phyloP scores from a whole-genome alignment of 441 rosid genomes.

The Macaranga tanarius region DNA sequence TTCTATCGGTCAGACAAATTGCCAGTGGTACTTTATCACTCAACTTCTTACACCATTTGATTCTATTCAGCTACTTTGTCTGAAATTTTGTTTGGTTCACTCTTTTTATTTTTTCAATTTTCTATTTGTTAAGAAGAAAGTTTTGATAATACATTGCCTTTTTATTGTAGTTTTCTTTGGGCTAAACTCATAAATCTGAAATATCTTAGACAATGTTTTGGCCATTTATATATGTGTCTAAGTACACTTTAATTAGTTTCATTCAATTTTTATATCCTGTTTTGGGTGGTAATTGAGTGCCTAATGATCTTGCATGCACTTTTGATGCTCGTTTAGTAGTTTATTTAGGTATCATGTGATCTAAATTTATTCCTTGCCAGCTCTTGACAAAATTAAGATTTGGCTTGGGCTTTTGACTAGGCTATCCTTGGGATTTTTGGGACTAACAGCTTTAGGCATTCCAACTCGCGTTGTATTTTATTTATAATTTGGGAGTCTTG shows the following conservation, averaged over 20 bases:
- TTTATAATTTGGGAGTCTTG: neutral
- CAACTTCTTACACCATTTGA: constrained; percentile 8
- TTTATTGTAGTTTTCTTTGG: neutral
- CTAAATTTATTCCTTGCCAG: neutral
- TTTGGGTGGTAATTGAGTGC: neutral
- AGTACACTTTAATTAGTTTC: neutral
- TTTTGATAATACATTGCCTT: neutral
- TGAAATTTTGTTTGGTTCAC: neutral
- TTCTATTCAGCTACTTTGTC: too few relatives aligned
- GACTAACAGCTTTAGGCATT: neutral
- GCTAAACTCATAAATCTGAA: neutral
- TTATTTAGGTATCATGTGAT: neutral
- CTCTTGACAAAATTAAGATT: neutral
- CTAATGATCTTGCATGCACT: neutral
- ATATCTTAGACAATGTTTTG: neutral
- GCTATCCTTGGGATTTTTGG: neutral
- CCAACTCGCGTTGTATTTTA: neutral
- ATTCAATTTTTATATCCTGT: neutral
- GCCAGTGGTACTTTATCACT: constrained; percentile 61
- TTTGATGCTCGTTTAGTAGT: neutral
- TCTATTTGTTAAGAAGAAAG: too few relatives aligned
- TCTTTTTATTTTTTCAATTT: neutral
- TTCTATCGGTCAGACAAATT: constrained; percentile 62
- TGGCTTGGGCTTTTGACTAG: neutral
- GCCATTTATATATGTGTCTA: neutral